Percentiles rank a stretch among this genome's conserved stretches.
Evolutionary conservation across 768 basidiomycete species (phyloP).

Genomic region (Rhodotorula graminis): DNA sequence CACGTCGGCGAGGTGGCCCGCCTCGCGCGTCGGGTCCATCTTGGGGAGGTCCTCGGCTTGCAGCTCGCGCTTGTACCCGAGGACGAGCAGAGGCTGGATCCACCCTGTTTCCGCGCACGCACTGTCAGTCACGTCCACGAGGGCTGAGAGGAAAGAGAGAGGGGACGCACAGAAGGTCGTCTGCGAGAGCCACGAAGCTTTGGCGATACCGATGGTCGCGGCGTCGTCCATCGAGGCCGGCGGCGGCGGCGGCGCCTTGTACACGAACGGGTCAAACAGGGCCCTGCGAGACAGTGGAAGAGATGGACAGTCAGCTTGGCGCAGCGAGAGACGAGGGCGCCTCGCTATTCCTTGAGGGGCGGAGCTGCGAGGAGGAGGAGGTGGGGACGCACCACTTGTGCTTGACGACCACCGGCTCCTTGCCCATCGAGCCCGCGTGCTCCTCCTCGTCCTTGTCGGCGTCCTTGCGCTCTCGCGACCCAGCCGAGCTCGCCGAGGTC

Average conservation of each 20-base stretch:
- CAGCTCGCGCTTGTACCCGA: conserved; percentile 67
- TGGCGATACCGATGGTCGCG: conserved; percentile 10
- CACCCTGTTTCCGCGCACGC: conserved; percentile 32
- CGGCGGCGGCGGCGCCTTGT: conserved; percentile 2
- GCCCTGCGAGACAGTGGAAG: background rate
- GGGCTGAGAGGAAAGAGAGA: background rate
- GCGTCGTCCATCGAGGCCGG: conserved; percentile 27
- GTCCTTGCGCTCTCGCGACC: background rate
- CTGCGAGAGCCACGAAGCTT: conserved; percentile 1
- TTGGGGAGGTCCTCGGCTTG: conserved; percentile 70
- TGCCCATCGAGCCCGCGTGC: background rate
- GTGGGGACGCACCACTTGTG: conserved; percentile 10
- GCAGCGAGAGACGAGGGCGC: background rate
- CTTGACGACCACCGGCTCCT: background rate
- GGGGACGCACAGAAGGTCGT: conserved; percentile 1
- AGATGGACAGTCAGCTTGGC: background rate
- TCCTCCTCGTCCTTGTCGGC: background rate
- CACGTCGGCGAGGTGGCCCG: conserved; percentile 54
- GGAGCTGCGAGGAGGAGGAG: too few species aligned
- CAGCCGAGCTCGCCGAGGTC: background rate
- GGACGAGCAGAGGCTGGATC: conserved; percentile 50
- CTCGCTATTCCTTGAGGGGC: too few species aligned
- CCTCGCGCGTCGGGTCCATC: conserved; percentile 56
- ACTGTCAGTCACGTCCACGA: background rate
- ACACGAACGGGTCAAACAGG: conserved; percentile 22